Conservation (phyloP, 2,329 filamentous ascomycete genomes). For the Sclerotinia sclerotiorum region DNA sequence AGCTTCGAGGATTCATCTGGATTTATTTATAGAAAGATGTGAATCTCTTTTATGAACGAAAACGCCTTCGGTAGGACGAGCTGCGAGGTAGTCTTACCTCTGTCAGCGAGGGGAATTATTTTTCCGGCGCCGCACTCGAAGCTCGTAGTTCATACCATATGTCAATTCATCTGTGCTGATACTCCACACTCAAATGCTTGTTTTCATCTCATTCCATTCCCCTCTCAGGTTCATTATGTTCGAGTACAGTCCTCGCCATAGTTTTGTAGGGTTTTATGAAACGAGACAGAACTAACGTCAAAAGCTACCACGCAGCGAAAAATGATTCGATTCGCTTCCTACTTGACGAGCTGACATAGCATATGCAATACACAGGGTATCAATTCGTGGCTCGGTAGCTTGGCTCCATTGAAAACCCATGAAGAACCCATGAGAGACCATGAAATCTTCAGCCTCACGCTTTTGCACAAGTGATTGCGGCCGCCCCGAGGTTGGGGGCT, state of each 20-base stretch:
- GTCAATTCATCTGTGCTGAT: background rate
- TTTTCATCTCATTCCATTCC: background rate
- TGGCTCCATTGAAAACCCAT: background rate
- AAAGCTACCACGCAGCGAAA: background rate
- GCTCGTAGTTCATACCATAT: background rate
- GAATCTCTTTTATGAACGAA: too few species aligned
- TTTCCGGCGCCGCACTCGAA: too few species aligned
- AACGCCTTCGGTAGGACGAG: too few species aligned
- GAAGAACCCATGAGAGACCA: background rate
- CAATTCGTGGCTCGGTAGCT: background rate
- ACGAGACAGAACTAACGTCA: background rate
- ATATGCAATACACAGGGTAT: background rate
- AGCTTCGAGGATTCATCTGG: too few species aligned
- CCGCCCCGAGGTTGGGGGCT: background rate
- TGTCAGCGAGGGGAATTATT: too few species aligned
- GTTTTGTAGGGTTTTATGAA: background rate
- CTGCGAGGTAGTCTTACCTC: too few species aligned
- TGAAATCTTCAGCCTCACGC: background rate
- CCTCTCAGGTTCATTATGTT: background rate
- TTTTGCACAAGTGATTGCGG: background rate
- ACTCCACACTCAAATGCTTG: constrained; percentile 2
- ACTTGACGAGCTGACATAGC: background rate
- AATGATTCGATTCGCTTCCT: background rate
- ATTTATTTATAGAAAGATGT: background rate
- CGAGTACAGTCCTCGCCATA: background rate